Base-by-base conservation (phyloP, 305 asterid genomes). In the Solanum hybrid region DNA sequence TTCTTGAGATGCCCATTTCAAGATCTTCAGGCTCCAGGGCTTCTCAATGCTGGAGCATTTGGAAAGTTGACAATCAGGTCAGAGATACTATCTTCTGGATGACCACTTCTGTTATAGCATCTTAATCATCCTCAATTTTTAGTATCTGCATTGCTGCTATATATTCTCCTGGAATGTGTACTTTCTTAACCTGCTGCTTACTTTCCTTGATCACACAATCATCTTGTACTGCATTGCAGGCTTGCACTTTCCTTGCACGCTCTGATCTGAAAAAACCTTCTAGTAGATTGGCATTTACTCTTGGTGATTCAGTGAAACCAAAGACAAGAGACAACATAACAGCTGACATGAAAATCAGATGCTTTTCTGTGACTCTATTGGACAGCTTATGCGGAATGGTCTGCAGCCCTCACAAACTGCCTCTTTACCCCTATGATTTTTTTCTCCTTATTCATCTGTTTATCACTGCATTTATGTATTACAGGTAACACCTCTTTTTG, bases 11-110 rank as follows among this genome's bases (percentile, higher is more conserved):
- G 91, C 99, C 99, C 86, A 93, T 97, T 77, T 95, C 99, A 90
- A 96, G 96, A 94, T 94, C 97, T 89, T 95, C 96, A 85, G 96
- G 94, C 93, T 95, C 98, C 24, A 97, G 91, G 93, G 93, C 96
- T 91, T 94, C 98, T 89, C 94, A 96, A 87, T 94, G 95, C 93
- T 98, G 99, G 99, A 98, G 99, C 91, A 94, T 98, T 90, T 98
- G 99, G 99, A 98, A 97, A 97, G 97, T 98, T 91, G 99, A 97
- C 90, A 98, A 96, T 92, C 99, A 98, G 98, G 99, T 98, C 75
- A 89, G 83, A 91, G 78, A 86, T 88, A 13, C 69, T 61, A 31
- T 78, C 13, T 76, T 87, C 91, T 67, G 89, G 89, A 69, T 88
- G 90, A 22, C 51, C 51, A 34, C 76, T 33, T 33, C 24, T 57